Conservation (phyloP, 306 rosid genomes). For the Cucurbita pepo region DNA sequence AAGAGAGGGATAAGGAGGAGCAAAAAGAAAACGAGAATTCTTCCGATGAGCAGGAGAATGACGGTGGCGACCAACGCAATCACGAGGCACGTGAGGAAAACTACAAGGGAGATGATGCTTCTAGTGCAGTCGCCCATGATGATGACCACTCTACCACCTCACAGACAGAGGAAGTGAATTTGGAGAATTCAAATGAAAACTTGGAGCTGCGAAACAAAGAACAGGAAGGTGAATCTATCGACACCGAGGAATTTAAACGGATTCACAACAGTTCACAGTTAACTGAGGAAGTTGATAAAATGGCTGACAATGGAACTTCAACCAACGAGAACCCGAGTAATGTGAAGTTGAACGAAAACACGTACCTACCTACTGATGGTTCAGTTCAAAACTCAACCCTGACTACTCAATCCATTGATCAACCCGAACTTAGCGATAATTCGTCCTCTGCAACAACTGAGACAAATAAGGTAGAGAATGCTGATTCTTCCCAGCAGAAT, state of each 20-base stretch:
- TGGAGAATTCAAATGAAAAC: slow-evolving; percentile 26
- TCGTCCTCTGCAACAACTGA: slow-evolving; percentile 10
- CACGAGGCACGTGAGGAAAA: slow-evolving; percentile 89
- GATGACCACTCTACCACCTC: slow-evolving; percentile 32
- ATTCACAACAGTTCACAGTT: slow-evolving; percentile 19
- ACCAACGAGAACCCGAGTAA: neutral
- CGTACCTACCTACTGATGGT: slow-evolving; percentile 13
- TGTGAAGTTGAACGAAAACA: neutral
- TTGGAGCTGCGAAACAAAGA: slow-evolving; percentile 13
- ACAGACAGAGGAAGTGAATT: slow-evolving; percentile 19
- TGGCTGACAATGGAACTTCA: slow-evolving; percentile 13
- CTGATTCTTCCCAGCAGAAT: slow-evolving; percentile 25
- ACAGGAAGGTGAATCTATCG: slow-evolving; percentile 13
- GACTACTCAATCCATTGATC: slow-evolving; percentile 14
- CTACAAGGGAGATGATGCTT: slow-evolving; percentile 89
- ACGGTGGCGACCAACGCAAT: slow-evolving; percentile 12
- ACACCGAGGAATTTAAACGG: slow-evolving; percentile 13
- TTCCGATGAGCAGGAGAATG: slow-evolving; percentile 23
- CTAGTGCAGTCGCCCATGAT: slow-evolving; percentile 92
- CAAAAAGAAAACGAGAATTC: slow-evolving; percentile 26
- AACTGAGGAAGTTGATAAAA: slow-evolving; percentile 21
- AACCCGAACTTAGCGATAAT: slow-evolving; percentile 19
- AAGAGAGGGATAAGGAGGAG: slow-evolving; percentile 26
- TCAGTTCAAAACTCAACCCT: slow-evolving; percentile 13
- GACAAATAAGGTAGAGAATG: neutral